These are phyloP conservation scores for Dillenia turbinata DNA, from an alignment of 164 flowering plant genomes.

Conservation along the genomic window DNA sequence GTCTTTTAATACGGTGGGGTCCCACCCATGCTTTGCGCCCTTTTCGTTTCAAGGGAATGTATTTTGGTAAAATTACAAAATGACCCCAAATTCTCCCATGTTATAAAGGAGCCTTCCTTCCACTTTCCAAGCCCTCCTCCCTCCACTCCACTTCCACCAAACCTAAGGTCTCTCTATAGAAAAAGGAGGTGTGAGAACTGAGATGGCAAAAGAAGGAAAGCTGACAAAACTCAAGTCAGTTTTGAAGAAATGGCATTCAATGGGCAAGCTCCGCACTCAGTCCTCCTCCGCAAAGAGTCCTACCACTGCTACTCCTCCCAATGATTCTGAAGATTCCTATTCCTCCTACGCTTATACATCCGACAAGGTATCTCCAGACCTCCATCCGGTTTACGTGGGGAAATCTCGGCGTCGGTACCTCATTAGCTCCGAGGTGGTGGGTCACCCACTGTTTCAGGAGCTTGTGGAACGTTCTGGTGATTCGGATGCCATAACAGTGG, in stretches of 20 bases:
- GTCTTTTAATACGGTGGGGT: too few species aligned
- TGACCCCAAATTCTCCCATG: too few species aligned
- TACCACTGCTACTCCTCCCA: too few species aligned
- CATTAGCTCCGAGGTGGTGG: slow-evolving; percentile 43
- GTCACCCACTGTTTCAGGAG: slow-evolving; percentile 70
- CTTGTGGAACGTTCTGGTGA: slow-evolving; percentile 45
- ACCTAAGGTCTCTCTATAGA: slow-evolving; percentile 2
- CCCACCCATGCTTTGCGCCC: too few species aligned
- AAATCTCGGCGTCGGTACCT: slow-evolving; percentile 68
- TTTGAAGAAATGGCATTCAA: slow-evolving; percentile 37
- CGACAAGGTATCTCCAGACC: not conserved
- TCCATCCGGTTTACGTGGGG: slow-evolving; percentile 56
- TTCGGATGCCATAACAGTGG: slow-evolving; percentile 32
- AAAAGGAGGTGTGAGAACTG: too few species aligned
- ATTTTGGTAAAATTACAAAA: too few species aligned
- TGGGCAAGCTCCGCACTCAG: slow-evolving; percentile 17
- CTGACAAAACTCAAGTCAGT: slow-evolving; percentile 36
- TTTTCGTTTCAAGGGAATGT: too few species aligned
- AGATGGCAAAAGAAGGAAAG: slow-evolving; percentile 33
- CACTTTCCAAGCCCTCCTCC: slow-evolving; percentile 10
- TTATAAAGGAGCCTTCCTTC: slow-evolving; percentile 36
- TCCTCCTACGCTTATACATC: slow-evolving; percentile 1
- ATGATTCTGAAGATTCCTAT: too few species aligned
- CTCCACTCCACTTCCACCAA: too few species aligned
- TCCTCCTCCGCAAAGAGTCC: slow-evolving; percentile 10